Evolutionary conservation across 2,329 filamentous ascomycete species (phyloP).

Genomic region (Neofusicoccum laricinum): DNA sequence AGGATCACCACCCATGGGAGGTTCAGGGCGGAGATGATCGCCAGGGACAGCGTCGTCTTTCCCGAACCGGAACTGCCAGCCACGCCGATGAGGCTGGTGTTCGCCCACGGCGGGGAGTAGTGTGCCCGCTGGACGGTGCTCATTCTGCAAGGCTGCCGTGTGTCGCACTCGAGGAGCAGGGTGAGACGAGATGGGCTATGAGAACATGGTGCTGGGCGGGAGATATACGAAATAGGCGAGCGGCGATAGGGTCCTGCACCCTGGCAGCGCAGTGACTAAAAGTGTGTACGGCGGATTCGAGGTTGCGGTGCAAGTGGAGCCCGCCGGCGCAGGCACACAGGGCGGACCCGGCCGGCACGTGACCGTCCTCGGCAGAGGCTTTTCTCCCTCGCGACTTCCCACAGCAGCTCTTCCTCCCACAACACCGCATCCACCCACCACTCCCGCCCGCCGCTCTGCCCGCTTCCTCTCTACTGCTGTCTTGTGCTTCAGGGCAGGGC

Average conservation of each 20-base stretch:
- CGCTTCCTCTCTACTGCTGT: conserved; percentile 3
- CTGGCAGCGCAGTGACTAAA: conserved; percentile 17
- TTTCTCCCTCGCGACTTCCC: conserved; percentile 18
- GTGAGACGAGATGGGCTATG: not conserved
- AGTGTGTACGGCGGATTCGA: conserved; percentile 6
- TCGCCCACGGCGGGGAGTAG: conserved; percentile 93
- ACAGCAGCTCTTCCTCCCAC: not conserved
- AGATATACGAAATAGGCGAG: conserved; percentile 6
- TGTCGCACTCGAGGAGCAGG: not conserved
- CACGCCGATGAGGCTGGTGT: conserved; percentile 94
- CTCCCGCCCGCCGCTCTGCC: not conserved
- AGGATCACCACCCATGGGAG: conserved; percentile 97
- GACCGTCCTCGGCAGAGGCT: conserved; percentile 10
- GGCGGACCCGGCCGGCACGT: not conserved
- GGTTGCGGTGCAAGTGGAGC: not conserved
- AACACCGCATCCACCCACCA: not conserved
- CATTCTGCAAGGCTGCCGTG: conserved; percentile 2
- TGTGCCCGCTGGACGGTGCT: conserved; percentile 50
- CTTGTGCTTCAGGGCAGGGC: conserved; percentile 18
- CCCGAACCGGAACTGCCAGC: conserved; percentile 93
- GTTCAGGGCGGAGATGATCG: conserved; percentile 85
- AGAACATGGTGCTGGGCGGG: not conserved
- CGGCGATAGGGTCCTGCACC: conserved; percentile 11
- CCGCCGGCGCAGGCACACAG: not conserved
- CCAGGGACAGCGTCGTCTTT: conserved; percentile 90